Conservation (phyloP, 768 basidiomycete species). For the Mycena belliarum region DNA sequence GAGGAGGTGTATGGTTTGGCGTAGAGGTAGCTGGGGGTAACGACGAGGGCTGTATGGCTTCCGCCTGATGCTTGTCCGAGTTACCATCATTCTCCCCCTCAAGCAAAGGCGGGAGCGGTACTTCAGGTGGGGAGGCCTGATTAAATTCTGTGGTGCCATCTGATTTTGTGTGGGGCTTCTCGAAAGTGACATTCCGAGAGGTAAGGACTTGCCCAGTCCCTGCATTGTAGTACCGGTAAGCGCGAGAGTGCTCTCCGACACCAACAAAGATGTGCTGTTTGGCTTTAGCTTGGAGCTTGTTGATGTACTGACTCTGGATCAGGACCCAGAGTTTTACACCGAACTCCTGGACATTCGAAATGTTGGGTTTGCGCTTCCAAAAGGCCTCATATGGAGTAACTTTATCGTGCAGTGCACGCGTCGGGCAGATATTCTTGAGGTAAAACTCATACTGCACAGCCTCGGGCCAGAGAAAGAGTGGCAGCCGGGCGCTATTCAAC, state of each 20-base stretch:
- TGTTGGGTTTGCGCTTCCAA: not conserved
- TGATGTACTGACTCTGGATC: not conserved
- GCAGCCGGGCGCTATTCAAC: conserved; percentile 24
- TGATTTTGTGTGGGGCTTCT: not conserved
- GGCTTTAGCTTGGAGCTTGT: not conserved
- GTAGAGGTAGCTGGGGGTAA: too few species aligned
- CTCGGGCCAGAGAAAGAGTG: conserved; percentile 28
- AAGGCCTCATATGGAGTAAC: not conserved
- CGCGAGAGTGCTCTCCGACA: not conserved
- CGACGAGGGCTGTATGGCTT: too few species aligned
- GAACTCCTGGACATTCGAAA: not conserved
- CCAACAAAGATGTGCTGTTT: not conserved
- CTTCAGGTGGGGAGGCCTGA: too few species aligned
- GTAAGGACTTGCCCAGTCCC: conserved; percentile 1
- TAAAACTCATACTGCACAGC: conserved; percentile 26
- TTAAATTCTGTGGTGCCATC: not conserved
- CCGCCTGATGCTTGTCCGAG: too few species aligned
- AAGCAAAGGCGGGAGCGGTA: not conserved
- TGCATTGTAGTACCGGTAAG: not conserved
- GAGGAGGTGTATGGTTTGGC: too few species aligned
- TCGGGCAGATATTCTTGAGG: conserved; percentile 22
- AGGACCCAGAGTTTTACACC: not conserved
- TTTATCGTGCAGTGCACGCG: not conserved
- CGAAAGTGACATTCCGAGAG: conserved; percentile 5
- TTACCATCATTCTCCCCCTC: not conserved